Percentiles rank a stretch among this genome's conserved stretches.
These are phyloP conservation scores for Chaetomium sp. DNA, from an alignment of 2,329 filamentous ascomycete genomes.

Conservation along the genomic window DNA sequence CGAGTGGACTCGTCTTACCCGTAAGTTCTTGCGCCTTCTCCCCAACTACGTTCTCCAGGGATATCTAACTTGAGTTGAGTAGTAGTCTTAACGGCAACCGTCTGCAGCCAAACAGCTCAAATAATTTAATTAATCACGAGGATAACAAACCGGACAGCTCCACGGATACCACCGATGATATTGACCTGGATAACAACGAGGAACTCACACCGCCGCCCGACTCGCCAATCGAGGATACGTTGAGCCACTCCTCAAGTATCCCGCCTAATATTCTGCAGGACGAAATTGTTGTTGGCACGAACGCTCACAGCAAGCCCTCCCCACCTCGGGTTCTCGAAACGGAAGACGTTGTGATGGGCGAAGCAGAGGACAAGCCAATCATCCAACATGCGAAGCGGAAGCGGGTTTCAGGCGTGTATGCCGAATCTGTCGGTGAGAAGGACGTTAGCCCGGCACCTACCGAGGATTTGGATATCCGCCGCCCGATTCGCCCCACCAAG, in stretches of 20 bases:
- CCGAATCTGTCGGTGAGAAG: constrained; percentile 53
- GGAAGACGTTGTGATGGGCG: constrained; percentile 50
- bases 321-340: constrained; percentile 40
- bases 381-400: constrained; percentile 58
- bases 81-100: constrained; percentile 6
- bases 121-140: neutral
- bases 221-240: constrained; percentile 37
- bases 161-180: constrained; percentile 36
- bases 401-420: constrained; percentile 50
- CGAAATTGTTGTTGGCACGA: constrained; percentile 56
- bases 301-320: constrained; percentile 47
- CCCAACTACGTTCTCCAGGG: neutral
- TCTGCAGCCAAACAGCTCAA: neutral
- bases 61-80: neutral
- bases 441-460: constrained; percentile 43
- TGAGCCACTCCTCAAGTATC: constrained; percentile 46
- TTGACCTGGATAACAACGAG: constrained; percentile 44
- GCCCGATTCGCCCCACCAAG: constrained; percentile 35
- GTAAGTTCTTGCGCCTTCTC: constrained; percentile 1
- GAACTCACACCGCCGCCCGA: constrained; percentile 52
- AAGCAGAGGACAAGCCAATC: constrained; percentile 42
- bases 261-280: constrained; percentile 48
- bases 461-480: constrained; percentile 38
- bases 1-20: neutral
- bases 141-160: constrained; percentile 33